A percentile compares a stretch with the other conserved stretches of the same genome.
Evolutionary conservation across 306 rosid genomes (phyloP).

Genomic region (Quercus ilex): DNA sequence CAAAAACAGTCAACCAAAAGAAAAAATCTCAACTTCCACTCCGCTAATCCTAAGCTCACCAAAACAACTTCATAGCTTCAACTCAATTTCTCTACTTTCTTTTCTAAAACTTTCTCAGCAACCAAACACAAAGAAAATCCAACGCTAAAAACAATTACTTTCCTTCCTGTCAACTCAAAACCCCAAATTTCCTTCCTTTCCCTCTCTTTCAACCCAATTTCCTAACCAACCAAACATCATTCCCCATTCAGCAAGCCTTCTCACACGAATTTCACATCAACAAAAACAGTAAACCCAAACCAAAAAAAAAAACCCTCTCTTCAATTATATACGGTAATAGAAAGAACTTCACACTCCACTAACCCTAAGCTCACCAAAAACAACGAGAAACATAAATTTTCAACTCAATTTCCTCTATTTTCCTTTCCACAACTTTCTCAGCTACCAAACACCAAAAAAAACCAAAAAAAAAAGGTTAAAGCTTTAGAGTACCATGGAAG

Average conservation of each 20-base stretch:
- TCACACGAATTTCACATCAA: not conserved
- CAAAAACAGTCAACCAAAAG: no score
- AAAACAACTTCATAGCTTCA: no score
- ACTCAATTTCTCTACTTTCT: no score
- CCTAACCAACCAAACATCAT: not conserved
- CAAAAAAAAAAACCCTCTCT: not conserved
- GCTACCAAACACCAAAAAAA: no score
- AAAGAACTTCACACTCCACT: not conserved
- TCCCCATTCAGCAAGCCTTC: not conserved
- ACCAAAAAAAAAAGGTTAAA: not conserved
- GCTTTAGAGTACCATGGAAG: constrained; percentile 56
- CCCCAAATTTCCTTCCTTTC: not conserved
- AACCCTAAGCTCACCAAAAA: no score
- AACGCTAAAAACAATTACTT: not conserved
- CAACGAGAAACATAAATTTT: not conserved
- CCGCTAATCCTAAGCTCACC: no score
- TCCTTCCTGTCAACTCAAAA: not conserved
- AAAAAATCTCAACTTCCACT: no score
- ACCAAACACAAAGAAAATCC: not conserved
- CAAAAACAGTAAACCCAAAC: no score
- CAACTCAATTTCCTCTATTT: no score
- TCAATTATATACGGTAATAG: not conserved
- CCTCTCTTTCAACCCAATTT: not conserved
- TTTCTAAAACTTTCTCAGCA: not conserved
- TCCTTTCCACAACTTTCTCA: no score